Conservation (phyloP, 805 yeast species). For the Monosporozyma unispora region DNA sequence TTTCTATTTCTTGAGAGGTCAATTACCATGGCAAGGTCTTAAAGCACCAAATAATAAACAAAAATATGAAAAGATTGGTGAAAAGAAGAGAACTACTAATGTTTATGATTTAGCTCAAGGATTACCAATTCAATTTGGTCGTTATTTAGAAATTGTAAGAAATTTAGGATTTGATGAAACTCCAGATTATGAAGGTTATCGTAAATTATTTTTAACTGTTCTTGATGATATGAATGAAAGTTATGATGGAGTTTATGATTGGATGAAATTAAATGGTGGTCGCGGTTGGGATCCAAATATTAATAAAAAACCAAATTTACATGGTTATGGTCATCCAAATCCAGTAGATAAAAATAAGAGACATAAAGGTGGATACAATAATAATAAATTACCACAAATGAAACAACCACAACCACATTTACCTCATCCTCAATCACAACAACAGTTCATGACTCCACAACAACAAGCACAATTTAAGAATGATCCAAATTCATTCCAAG, state of each 20-base stretch:
- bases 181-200: slow-evolving; percentile 86
- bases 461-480: slow-evolving; percentile 6
- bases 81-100: slow-evolving; percentile 85
- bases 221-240: slow-evolving; percentile 59
- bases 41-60: slow-evolving; percentile 97
- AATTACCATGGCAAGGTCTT: slow-evolving; percentile 97
- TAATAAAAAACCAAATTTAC: slow-evolving; percentile 87
- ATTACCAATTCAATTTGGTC: slow-evolving; percentile 86
- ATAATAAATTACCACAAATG: slow-evolving; percentile 8
- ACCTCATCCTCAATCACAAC: slow-evolving; percentile 9
- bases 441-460: slow-evolving; percentile 6
- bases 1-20: slow-evolving; percentile 88
- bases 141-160: slow-evolving; percentile 82
- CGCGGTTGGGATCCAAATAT: slow-evolving; percentile 90
- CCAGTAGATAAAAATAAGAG: slow-evolving; percentile 47
- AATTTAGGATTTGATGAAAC: slow-evolving; percentile 85
- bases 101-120: slow-evolving; percentile 82
- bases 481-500: slow-evolving; percentile 36
- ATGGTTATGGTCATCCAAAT: slow-evolving; percentile 93
- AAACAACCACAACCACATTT: slow-evolving; percentile 12
- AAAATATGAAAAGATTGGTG: slow-evolving; percentile 95
- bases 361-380: slow-evolving; percentile 16
- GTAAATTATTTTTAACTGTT: slow-evolving; percentile 69
- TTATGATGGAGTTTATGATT: slow-evolving; percentile 88
- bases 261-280: slow-evolving; percentile 95